Conservation (phyloP, 2,329 filamentous ascomycete species). For the Verticillium zaregamsianum region DNA sequence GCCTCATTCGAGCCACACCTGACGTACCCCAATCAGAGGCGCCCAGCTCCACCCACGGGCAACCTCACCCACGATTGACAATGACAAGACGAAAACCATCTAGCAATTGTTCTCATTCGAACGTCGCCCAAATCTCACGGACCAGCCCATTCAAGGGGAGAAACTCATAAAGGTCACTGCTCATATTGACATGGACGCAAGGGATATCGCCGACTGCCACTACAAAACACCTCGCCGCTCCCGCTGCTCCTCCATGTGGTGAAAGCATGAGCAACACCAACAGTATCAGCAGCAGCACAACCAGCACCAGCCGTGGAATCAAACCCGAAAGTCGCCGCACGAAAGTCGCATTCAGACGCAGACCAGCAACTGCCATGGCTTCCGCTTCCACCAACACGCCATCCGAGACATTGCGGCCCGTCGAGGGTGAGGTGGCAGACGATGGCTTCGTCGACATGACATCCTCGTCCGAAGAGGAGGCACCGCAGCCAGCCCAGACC, state of each 20-base stretch:
- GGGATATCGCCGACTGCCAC: background rate
- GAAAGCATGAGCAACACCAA: slow-evolving; percentile 2
- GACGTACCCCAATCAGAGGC: background rate
- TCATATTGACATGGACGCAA: background rate
- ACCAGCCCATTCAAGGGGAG: background rate
- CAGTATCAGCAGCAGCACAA: slow-evolving; percentile 6
- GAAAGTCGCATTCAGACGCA: slow-evolving; percentile 26
- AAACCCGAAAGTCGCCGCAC: slow-evolving; percentile 20
- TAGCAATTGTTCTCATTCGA: background rate
- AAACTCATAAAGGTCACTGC: background rate
- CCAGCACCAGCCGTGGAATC: slow-evolving; percentile 4
- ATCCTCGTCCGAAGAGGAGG: slow-evolving; percentile 1
- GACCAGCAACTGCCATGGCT: slow-evolving; percentile 8
- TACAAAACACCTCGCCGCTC: slow-evolving; percentile 1
- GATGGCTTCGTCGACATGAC: slow-evolving; percentile 11
- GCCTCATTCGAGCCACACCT: background rate
- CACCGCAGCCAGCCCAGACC: slow-evolving; percentile 1
- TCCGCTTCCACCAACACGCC: slow-evolving; percentile 4
- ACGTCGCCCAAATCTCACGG: background rate
- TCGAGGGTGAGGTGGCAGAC: background rate
- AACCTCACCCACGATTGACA: background rate
- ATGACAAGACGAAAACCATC: background rate
- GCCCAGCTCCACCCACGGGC: background rate
- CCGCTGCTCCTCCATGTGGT: slow-evolving; percentile 7
- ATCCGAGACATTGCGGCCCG: background rate